Percentiles rank a stretch among this genome's conserved stretches.
Conservation (phyloP, 176 grass and related monocot species). For the Puya raimondii region DNA sequence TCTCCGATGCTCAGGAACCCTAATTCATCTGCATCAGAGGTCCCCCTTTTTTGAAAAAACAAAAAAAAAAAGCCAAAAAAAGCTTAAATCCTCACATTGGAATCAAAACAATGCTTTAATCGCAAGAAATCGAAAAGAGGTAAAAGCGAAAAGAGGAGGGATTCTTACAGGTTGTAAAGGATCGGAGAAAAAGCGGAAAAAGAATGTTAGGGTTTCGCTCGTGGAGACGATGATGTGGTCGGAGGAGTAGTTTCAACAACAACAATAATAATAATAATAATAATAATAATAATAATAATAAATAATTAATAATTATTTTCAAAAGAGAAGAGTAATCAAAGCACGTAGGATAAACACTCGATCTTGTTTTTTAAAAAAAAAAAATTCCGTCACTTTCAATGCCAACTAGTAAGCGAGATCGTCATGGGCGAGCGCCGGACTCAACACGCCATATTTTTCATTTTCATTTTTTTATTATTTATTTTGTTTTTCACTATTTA, state of each 20-base stretch:
- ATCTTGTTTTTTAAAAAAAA: background rate
- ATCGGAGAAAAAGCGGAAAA: background rate
- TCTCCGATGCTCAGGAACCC: background rate
- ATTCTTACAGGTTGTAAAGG: constrained; percentile 3
- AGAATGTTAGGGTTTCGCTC: background rate
- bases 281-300: background rate
- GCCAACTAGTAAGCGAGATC: background rate
- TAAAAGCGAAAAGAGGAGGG: background rate
- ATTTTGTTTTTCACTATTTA: background rate
- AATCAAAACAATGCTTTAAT: background rate
- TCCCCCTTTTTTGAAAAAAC: no score
- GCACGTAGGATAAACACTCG: background rate
- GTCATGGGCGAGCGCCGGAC: constrained; percentile 31
- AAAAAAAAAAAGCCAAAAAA: background rate
- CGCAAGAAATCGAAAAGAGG: background rate
- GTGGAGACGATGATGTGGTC: background rate
- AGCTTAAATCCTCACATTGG: background rate
- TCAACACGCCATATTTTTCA: constrained; percentile 15
- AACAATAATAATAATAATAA: background rate
- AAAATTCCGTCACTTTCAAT: background rate
- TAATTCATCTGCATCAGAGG: background rate
- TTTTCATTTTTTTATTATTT: constrained; percentile 18
- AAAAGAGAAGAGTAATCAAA: background rate
- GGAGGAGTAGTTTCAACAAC: background rate
- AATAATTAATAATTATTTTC: no score